Conservation (phyloP, 148 eudicot genomes). For the Persicaria tinctoria region DNA sequence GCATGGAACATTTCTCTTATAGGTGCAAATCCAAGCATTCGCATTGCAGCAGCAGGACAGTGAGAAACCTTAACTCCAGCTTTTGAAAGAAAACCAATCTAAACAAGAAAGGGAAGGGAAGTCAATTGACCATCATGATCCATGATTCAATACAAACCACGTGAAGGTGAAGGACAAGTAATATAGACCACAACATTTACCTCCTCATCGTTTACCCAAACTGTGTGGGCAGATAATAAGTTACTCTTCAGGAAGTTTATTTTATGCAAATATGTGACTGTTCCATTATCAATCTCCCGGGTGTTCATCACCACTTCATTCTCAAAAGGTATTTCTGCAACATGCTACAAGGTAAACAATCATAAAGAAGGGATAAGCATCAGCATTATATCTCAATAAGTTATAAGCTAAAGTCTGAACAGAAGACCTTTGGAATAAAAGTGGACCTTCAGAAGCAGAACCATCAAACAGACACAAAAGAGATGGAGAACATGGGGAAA, state of each 20-base stretch:
- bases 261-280: slow-evolving; percentile 73
- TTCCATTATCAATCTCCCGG: slow-evolving; percentile 72
- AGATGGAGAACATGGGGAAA: slow-evolving; percentile 7
- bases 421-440: neutral
- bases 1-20: slow-evolving; percentile 71
- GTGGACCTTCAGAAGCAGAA: neutral
- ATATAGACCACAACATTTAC: slow-evolving; percentile 21
- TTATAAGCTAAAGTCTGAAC: neutral
- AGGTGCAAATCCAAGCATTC: slow-evolving; percentile 96
- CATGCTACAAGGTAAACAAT: slow-evolving; percentile 42
- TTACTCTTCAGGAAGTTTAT: slow-evolving; percentile 53
- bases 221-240: slow-evolving; percentile 88
- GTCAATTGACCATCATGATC: neutral
- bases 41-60: slow-evolving; percentile 98
- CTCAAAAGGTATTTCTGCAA: slow-evolving; percentile 86
- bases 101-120: slow-evolving; percentile 16
- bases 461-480: neutral
- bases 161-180: neutral
- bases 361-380: neutral
- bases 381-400: neutral
- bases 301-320: slow-evolving; percentile 56
- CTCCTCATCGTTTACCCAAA: slow-evolving; percentile 82
- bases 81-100: slow-evolving; percentile 61
- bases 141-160: neutral
- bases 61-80: slow-evolving; percentile 88